Conservation (phyloP, 2,329 filamentous ascomycete species). For the Exserohilum rostratum region DNA sequence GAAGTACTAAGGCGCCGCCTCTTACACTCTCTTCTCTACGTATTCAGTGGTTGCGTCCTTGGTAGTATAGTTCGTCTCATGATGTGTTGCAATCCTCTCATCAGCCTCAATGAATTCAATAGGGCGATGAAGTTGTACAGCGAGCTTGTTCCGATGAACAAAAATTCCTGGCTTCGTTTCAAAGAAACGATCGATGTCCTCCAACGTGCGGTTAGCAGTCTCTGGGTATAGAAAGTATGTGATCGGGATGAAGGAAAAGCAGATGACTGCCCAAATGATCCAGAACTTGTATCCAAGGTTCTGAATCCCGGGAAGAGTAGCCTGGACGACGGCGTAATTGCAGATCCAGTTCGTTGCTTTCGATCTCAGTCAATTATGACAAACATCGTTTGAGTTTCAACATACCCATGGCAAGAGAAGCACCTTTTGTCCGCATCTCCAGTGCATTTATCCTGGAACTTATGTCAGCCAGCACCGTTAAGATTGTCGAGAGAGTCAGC, state of each 20-base stretch:
- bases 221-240: conserved; percentile 62
- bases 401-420: conserved; percentile 38
- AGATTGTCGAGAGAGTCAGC: background rate
- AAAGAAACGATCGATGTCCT: conserved; percentile 57
- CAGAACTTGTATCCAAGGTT: conserved; percentile 61
- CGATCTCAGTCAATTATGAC: background rate
- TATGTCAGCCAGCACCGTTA: background rate
- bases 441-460: conserved; percentile 38
- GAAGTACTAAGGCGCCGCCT: no score
- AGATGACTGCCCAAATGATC: conserved; percentile 62
- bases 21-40: conserved; percentile 36
- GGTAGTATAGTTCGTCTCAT: conserved; percentile 8
- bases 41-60: conserved; percentile 25
- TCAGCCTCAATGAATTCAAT: conserved; percentile 57
- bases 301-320: conserved; percentile 43
- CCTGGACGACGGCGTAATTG: conserved; percentile 43
- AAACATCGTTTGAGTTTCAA: background rate
- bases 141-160: conserved; percentile 57
- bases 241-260: conserved; percentile 59
- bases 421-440: conserved; percentile 45
- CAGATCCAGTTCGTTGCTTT: conserved; percentile 41
- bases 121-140: conserved; percentile 54
- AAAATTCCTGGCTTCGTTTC: conserved; percentile 48
- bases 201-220: conserved; percentile 54
- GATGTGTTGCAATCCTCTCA: conserved; percentile 40